Evolutionary conservation across 1,284 basidiomycete genomes (phyloP).

Genomic region (Cutaneotrichosporon sp.): DNA sequence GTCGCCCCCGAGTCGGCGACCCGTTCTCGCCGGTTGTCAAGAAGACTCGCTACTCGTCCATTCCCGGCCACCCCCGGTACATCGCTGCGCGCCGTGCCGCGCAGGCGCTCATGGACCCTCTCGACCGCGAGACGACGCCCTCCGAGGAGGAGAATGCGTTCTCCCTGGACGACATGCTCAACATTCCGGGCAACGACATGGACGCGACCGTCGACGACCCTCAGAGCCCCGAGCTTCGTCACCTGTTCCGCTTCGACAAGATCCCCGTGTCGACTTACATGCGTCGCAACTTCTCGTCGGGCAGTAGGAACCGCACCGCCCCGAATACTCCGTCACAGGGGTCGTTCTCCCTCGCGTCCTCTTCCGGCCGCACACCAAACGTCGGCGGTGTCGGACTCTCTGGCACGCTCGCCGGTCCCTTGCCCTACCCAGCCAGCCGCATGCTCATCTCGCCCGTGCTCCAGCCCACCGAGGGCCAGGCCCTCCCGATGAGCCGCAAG

Average conservation of each 20-base stretch:
- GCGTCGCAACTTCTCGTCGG: conserved; percentile 18
- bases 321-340: conserved; percentile 13
- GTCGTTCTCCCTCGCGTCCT: conserved; percentile 16
- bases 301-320: conserved; percentile 18
- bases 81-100: conserved; percentile 39
- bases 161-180: conserved; percentile 49
- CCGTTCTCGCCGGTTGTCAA: conserved; percentile 37
- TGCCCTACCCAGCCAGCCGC: conserved; percentile 20
- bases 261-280: conserved; percentile 23
- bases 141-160: conserved; percentile 33
- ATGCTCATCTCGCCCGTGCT: conserved; percentile 27
- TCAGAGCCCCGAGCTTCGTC: conserved; percentile 27
- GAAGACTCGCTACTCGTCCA: conserved; percentile 47
- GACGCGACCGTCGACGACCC: conserved; percentile 16
- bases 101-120: conserved; percentile 29
- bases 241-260: conserved; percentile 48
- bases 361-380: conserved; percentile 5
- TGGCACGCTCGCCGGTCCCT: conserved; percentile 20
- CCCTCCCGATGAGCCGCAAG: conserved; percentile 20
- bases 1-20: conserved; percentile 30
- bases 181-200: conserved; percentile 35
- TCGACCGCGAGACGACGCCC: conserved; percentile 37
- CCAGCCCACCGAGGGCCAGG: conserved; percentile 16
- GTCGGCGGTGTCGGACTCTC: conserved; percentile 9
- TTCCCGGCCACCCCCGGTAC: conserved; percentile 50